Evolutionary conservation across 2,329 filamentous ascomycete genomes (phyloP), one percentile per base, ranked within the genome.

Genomic region (Clarireedia monteithiana): DNA sequence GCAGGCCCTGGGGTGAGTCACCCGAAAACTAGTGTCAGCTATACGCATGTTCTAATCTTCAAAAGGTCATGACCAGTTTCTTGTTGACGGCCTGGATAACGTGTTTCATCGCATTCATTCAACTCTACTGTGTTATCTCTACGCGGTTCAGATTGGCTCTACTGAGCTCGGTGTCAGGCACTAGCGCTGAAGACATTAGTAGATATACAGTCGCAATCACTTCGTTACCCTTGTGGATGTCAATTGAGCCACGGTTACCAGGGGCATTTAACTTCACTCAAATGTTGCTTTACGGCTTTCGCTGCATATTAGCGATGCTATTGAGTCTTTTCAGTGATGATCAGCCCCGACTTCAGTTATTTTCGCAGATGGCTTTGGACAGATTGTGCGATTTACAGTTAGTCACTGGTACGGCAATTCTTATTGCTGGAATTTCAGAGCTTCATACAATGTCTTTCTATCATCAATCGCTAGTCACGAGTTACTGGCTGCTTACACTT

Each of bases 401-500:
- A 15, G 47, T 58, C 2, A 61, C 58, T 17, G 55, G 59, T 5
- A 59, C 48, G 1, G 49, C 58, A 2, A 59, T 61, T 12, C 17
- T 61, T 12, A 58, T 61, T 34, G 59, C 55, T 9, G 59, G 42
- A 9, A 38, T 59, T 5, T 55, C 39, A 12, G 55, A 59, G 46
- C 20, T 55, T 15, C 24, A 51, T 12, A 45, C 34, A 0, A 54
- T 58, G 58, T 48, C 45, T 10, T 59, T 58, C 39, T 61, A 61
- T 46, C 59, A 61, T 10, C 55, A 61, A 26, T 48, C 57, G 12
- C 40, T 59, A 1, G 45, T 61, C 17, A 48, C 52, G 1, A 54
- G 40, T 27, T 59, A 61, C 38, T 61, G 58, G 58, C 48, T 50
- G 26, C 47, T 61, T 1, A 59, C 55, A n/a, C 46, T 61, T 6